A percentile compares a stretch with the other conserved stretches of the same genome.
Evolutionary conservation across 1,284 basidiomycete genomes (phyloP).

Genomic region (Ustilago nuda): DNA sequence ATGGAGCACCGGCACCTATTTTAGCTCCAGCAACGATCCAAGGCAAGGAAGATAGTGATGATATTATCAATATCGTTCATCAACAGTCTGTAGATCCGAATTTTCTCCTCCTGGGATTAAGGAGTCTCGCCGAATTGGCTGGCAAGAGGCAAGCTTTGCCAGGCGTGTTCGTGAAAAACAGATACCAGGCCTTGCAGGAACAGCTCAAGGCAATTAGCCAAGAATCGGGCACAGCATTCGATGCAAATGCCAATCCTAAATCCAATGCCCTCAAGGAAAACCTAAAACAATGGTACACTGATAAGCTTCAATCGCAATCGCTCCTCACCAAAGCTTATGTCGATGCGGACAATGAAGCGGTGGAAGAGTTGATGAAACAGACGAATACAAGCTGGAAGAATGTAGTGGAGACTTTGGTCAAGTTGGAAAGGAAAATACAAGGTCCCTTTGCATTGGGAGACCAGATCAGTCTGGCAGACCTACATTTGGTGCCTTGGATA

Average conservation of each 20-base stretch:
- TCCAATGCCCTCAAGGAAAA: constrained; percentile 39
- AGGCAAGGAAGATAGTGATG: constrained; percentile 74
- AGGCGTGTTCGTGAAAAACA: constrained; percentile 72
- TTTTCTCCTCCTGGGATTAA: constrained; percentile 70
- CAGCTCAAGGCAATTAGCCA: constrained; percentile 74
- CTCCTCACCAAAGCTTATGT: constrained; percentile 69
- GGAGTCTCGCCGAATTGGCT: constrained; percentile 68
- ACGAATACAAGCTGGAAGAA: constrained; percentile 72
- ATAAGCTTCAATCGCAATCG: constrained; percentile 69
- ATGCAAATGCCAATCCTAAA: constrained; percentile 67
- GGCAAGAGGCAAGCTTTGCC: constrained; percentile 66
- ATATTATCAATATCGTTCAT: constrained; percentile 77
- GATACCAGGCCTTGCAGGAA: constrained; percentile 72
- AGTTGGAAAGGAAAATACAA: constrained; percentile 75
- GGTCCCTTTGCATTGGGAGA: constrained; percentile 80
- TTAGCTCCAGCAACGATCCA: constrained; percentile 84
- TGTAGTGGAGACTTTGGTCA: constrained; percentile 72
- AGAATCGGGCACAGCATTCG: constrained; percentile 73
- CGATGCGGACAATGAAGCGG: constrained; percentile 13
- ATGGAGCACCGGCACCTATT: constrained; percentile 76
- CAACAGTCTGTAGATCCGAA: constrained; percentile 72
- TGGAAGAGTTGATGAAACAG: constrained; percentile 68
- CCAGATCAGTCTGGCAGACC: constrained; percentile 81
- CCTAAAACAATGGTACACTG: constrained; percentile 70
- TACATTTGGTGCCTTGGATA: constrained; percentile 84